Base-by-base conservation (phyloP, 164 flowering plant species). In the Dillenia turbinata region DNA sequence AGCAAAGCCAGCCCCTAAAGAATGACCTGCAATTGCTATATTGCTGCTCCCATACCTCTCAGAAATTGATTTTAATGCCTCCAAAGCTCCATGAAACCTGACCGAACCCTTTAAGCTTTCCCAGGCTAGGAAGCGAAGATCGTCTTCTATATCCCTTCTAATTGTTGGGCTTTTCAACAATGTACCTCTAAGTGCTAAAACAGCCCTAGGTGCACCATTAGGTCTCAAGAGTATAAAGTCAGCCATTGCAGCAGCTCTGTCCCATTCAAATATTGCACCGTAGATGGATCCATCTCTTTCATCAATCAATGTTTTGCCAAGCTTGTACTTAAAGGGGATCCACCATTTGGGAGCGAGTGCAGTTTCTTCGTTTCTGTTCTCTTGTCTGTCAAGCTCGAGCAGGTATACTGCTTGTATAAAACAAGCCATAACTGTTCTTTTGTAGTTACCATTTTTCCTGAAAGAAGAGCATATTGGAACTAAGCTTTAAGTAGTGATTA, bases 301-400 rank as follows among this genome's bases (percentile, higher is more conserved):
- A 49, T 93, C 98, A 9, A 78, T 69, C 52, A 86, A 57, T 9
- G 85, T 85, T 56, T 78, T 79, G 2, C 70, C 44, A 10, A 94
- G 72, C 69, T 82, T 94, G 84, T 89, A 94, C 72, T 89, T 94
- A 68, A 89, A 94, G 49, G 96, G 92, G 19, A 78, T 76, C 97
- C 93, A 94, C 97, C 97, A 94, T 55, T 89, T 94, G 43, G 98
- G 93, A 54, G 98, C 98, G 14, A 91, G 86, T 14, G 87, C 91
- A 33, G 66, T 83, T 60, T 86, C 86, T 55, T 71, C 77, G 9
- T 75, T 66, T 72, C 77, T 73, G 57, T 81, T 89, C 65, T 91
- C 97, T 74, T 94, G 98, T 63, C 95, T 80, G 73, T 94, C 98
- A 5, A 91, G 84, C 69, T 94, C 98, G 10, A 91, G 86, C 66